Evolutionary conservation across 1,139 yeast species (phyloP), one percentile per base, ranked within the genome.

Genomic region (Candida glucosophila): DNA sequence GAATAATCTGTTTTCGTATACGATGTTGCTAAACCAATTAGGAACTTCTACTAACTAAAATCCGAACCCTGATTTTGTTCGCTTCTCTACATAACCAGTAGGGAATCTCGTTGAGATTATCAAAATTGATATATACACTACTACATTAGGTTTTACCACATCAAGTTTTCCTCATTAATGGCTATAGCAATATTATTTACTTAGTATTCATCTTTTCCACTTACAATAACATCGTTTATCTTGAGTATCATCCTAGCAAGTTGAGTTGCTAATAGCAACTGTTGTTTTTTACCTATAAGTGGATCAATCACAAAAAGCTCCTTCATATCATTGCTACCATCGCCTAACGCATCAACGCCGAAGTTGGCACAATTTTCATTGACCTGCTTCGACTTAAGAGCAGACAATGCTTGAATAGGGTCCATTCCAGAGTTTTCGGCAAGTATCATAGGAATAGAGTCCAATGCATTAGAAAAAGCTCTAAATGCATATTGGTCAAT

Each of bases 401-500:
- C 58, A 2, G 97, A 74, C 44, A 92, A 69, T 3, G 94, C 78
- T 52, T 86, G 95, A 42, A 92, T 88, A 30, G 97, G 92, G 41
- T 85, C 82, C 47, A 88, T 67, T 36, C 98, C 99, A 10, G 96
- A 86, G 58, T 90, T 90, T 57, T 86, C 97, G 22, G 97, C 97
- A 43, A 92, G 68, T 5, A 95, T 81, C 80, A 86, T 79, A 35
- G 97, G 97, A 34, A 90, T 79, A 26, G 77, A 73, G 51, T 90
- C 99, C 46, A 90, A 64, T 10, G 98, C 98, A 36, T 70, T 69
- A 5, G 97, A 71, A 53, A 90, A 92, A 1, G 96, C 95, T 49
- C 96, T 76, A 73, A 90, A 86, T 2, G 97, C 97, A 52, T 90
- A 90, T 60, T 90, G 99, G 48, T 88, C 97, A 40, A 90, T 88